Evolutionary conservation across 805 yeast genomes (phyloP).

Genomic region (Ogataea pilisensis): DNA sequence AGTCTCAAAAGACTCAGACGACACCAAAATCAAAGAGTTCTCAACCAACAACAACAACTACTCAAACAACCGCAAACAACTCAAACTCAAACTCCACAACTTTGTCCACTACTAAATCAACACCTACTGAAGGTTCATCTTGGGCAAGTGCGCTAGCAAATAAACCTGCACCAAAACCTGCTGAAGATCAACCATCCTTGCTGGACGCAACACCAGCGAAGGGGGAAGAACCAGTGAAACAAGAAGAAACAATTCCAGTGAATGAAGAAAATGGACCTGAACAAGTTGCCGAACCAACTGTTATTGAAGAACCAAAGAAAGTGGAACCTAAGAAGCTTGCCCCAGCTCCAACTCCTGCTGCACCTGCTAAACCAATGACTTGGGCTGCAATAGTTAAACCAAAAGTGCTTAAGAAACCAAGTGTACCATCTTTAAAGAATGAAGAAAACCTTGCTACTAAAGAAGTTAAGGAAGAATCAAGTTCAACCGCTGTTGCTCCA

Average conservation of each 20-base stretch:
- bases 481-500: constrained; percentile 1
- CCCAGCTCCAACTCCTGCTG: constrained; percentile 15
- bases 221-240: constrained; percentile 7
- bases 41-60: not conserved
- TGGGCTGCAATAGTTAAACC: constrained; percentile 26
- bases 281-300: constrained; percentile 4
- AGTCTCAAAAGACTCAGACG: constrained; percentile 4
- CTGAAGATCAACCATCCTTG: constrained; percentile 4
- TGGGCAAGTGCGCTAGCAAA: constrained; percentile 33
- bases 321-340: not conserved
- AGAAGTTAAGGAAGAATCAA: constrained; percentile 8
- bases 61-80: constrained; percentile 6
- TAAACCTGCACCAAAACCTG: constrained; percentile 18
- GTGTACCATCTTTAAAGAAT: constrained; percentile 10
- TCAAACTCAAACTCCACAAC: constrained; percentile 9
- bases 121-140: constrained; percentile 24
- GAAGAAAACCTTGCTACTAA: constrained; percentile 13
- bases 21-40: constrained; percentile 3
- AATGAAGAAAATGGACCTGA: constrained; percentile 5
- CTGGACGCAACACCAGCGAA: too few species aligned
- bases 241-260: constrained; percentile 1
- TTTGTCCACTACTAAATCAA: constrained; percentile 3
- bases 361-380: constrained; percentile 15
- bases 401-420: constrained; percentile 21
- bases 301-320: constrained; percentile 4